Evolutionary conservation across 2,329 filamentous ascomycete genomes (phyloP), one percentile per base, ranked within the genome.

Genomic region (Aplosporella prunicola): DNA sequence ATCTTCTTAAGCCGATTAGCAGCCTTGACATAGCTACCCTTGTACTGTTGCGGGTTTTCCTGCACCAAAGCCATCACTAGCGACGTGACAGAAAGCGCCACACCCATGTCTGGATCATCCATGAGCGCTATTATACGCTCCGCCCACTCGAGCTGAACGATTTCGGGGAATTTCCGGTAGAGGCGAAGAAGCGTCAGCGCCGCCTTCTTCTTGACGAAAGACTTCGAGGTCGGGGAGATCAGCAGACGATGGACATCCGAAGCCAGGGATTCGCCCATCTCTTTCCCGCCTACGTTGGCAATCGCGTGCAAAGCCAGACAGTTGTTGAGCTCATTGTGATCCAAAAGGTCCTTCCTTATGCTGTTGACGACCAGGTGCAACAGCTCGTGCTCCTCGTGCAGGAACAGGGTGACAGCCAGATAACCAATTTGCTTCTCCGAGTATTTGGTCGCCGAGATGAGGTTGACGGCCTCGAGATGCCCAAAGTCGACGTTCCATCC

Each of bases 371-470:
- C 91, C 48, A 98, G 66, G 61, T 96, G 91, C 45, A 98, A 67
- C 45, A 98, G 72, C 62, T 98, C 91, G 65, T 98, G 91, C 60
- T 93, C 79, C 64, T 98, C 91, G 62, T 98, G 91, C 26, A 98
- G 70, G 64, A 98, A 96, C 39, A 98, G 72, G 2, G 91, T 98
- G 62, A 98, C 93, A 36, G 91, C 91, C 51, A 98, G 74, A 59
- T 98, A 98, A 39, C 91, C 91, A 56, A 98, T 98, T 69, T 98
- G 91, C 67, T 98, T 98, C 61, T 98, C 91, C 15, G 89, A 96
- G 65, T 96, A 98, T 59, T 96, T 98, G 55, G 74, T 87, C 39
- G 89, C 87, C 18, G 89, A 95, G 50, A 98, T 93, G 53, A 98
- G 76, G 57, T 96, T 96, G 57, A 98, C 89, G 22, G 93, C 93